Conservation (phyloP, 2,329 filamentous ascomycete species). For the Pseudovirgaria hyperparasitica region DNA sequence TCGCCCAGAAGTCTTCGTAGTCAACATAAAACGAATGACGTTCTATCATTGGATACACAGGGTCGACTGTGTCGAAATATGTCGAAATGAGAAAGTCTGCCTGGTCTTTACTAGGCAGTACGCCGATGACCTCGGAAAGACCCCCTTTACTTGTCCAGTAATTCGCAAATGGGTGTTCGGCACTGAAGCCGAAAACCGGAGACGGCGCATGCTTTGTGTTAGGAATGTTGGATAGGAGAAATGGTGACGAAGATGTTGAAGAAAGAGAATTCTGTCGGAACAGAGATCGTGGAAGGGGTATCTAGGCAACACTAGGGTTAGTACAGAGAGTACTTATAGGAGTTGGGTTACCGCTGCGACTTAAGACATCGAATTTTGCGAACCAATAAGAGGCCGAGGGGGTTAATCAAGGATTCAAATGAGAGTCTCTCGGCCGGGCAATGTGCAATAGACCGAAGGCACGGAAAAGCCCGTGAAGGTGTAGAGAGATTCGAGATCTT, state of each 20-base stretch:
- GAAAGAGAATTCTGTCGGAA: constrained; percentile 18
- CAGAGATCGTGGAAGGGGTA: no score
- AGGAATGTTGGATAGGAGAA: constrained; percentile 57
- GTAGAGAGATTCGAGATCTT: no score
- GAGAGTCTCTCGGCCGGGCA: no score
- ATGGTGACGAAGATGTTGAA: constrained; percentile 32
- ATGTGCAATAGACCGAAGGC: no score
- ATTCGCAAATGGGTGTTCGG: constrained; percentile 68
- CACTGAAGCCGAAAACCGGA: constrained; percentile 70
- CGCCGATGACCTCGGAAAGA: constrained; percentile 59
- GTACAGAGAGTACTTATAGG: no score
- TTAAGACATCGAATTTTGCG: no score
- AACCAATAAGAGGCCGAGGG: no score
- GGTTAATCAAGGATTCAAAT: no score
- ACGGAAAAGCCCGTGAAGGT: no score
- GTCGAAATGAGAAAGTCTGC: constrained; percentile 53
- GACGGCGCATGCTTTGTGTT: constrained; percentile 58
- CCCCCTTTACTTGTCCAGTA: constrained; percentile 76
- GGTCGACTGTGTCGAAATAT: constrained; percentile 53
- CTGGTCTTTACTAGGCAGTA: constrained; percentile 63
- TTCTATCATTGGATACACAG: constrained; percentile 71
- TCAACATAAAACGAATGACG: constrained; percentile 63
- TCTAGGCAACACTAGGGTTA: no score
- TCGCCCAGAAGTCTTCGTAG: constrained; percentile 65
- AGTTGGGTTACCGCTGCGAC: no score